phyloP scores from a whole-genome alignment of 805 yeast genomes.

The Yamadazyma nakazawae region DNA sequence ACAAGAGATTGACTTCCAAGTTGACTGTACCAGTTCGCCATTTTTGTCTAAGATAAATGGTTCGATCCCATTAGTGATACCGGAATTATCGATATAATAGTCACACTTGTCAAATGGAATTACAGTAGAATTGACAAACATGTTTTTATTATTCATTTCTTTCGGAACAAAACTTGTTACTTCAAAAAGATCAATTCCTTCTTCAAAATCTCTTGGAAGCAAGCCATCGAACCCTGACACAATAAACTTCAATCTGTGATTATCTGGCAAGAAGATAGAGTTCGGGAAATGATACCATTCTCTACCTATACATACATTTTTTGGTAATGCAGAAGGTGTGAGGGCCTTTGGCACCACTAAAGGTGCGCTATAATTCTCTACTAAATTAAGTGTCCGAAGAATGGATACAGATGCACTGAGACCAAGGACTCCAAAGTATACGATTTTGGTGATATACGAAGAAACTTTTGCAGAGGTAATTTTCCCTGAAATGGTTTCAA shows the following conservation, averaged over 20 bases:
- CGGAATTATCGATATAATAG: conserved; percentile 60
- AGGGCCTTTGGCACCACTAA: conserved; percentile 23
- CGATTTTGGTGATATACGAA: neutral
- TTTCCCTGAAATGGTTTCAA: neutral
- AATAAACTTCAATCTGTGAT: conserved; percentile 63
- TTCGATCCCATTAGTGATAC: conserved; percentile 39
- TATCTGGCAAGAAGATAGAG: conserved; percentile 72
- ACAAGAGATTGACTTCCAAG: conserved; percentile 52
- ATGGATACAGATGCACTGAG: conserved; percentile 24
- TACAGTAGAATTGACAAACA: conserved; percentile 59
- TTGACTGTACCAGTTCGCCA: conserved; percentile 9
- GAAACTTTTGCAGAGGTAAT: neutral
- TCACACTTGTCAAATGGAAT: conserved; percentile 54
- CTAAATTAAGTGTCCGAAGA: conserved; percentile 58
- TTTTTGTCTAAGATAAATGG: conserved; percentile 15
- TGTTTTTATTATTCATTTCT: conserved; percentile 74
- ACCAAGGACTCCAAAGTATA: neutral
- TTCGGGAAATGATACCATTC: conserved; percentile 95
- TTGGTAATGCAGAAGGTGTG: neutral
- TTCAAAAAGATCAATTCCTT: conserved; percentile 21
- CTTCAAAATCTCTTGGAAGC: conserved; percentile 82
- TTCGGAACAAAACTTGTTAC: conserved; percentile 51
- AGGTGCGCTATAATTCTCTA: conserved; percentile 72
- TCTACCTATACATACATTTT: conserved; percentile 75
- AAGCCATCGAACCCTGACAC: conserved; percentile 81